Evolutionary conservation across 1,284 basidiomycete species (phyloP).

Genomic region (Erythrobasidium hasegawianum): DNA sequence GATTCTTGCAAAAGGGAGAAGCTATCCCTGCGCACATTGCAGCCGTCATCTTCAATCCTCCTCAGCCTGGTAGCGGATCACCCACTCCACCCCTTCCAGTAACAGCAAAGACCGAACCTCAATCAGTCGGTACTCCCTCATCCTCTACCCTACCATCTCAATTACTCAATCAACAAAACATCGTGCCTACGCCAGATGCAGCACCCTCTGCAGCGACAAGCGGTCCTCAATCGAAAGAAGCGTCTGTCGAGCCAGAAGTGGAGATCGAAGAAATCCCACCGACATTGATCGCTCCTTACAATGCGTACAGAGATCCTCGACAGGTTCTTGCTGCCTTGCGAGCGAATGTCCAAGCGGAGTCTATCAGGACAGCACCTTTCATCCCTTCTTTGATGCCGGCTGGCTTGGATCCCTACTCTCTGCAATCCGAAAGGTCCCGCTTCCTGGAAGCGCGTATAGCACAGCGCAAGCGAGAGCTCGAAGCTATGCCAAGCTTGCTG

Average conservation of each 20-base stretch:
- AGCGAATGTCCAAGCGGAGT: constrained; percentile 41
- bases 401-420: constrained; percentile 87
- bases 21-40: constrained; percentile 77
- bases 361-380: constrained; percentile 49
- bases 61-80: constrained; percentile 35
- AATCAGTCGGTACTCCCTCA: background rate
- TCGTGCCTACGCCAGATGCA: constrained; percentile 12
- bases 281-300: constrained; percentile 87
- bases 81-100: constrained; percentile 2
- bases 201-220: background rate
- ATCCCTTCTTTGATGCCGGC: constrained; percentile 84
- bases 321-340: constrained; percentile 55
- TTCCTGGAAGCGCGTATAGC: constrained; percentile 85
- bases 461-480: constrained; percentile 85
- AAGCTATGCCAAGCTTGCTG: constrained; percentile 69
- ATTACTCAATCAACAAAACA: background rate
- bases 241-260: constrained; percentile 11
- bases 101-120: constrained; percentile 13
- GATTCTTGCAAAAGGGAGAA: constrained; percentile 70
- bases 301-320: constrained; percentile 84
- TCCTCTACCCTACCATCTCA: background rate
- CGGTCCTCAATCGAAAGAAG: constrained; percentile 2
- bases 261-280: constrained; percentile 45
- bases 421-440: constrained; percentile 85
- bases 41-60: constrained; percentile 58